Evolutionary conservation across 257 asterid genomes (phyloP), one percentile per base, ranked within the genome.

Genomic region (Penstemon barbatus): DNA sequence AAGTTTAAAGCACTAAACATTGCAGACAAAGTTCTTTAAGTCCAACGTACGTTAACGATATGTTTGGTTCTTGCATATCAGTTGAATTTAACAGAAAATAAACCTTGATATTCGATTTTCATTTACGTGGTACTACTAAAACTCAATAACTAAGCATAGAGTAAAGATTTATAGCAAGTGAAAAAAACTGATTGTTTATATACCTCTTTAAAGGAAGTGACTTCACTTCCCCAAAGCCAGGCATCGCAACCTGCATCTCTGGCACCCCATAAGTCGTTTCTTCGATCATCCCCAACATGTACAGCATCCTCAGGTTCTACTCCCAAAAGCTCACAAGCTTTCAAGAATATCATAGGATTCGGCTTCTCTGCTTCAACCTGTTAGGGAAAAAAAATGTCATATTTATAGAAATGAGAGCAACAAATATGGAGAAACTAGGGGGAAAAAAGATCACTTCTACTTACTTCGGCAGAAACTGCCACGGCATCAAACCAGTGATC

Each of bases 311-410:
- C 99, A 2, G 97, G 95, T 65, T 87, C 82, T 48, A 94, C 96
- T 50, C 92, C 97, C 86, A 94, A 71, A 46, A 81, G 80, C 40
- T 94, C 99, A 12, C 98, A 94, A 76, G 99, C 99, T 82, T 94
- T 94, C 63, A 94, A 65, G 73, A 94, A 94, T 67, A 94, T 91
- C 58, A 77, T 91, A 56, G 99, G 99, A 79, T 94, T 94, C 33
- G 97, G 99, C 72, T 94, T 94, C 91, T 94, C 97, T n/a, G 97
- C 99, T 75, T 78, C 97, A 44, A 94, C 98, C 99, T 94, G 83
- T 77, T 83, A 43, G 6, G 4, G 55, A 38, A 39, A 68, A 53
- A n/a, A 58, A 61, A 43, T 25, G n/a, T 25, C 45, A 19, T 39
- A 64, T 11, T 37, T 55, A 61, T 11, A 7, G 36, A 25, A 44